Percentiles rank a stretch among this genome's conserved stretches.
Evolutionary conservation across 495 filamentous ascomycete genomes (phyloP).

Genomic region (Hyaloscypha variabilis): DNA sequence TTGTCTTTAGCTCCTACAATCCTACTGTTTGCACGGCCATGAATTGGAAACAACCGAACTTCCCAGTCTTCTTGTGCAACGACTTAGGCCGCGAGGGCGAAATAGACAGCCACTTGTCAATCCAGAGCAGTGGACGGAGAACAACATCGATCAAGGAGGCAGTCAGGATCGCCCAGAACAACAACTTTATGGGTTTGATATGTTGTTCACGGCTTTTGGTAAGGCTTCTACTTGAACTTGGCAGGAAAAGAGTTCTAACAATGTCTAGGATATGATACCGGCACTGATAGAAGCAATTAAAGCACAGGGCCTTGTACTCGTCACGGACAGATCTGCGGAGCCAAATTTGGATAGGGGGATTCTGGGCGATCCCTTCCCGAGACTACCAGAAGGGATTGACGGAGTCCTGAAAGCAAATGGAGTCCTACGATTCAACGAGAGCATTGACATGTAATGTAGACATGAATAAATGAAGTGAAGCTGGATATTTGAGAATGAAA

Average conservation of each 20-base stretch:
- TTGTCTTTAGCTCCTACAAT: conserved; percentile 93
- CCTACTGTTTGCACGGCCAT: conserved; percentile 85
- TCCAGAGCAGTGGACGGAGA: conserved; percentile 66
- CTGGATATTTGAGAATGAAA: neutral
- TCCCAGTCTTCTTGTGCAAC: conserved; percentile 93
- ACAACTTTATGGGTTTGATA: conserved; percentile 97
- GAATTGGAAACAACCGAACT: conserved; percentile 99
- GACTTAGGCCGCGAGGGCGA: conserved; percentile 67
- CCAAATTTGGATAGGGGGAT: conserved; percentile 25
- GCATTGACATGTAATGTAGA: conserved; percentile 79
- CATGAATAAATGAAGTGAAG: neutral
- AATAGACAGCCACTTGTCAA: conserved; percentile 29
- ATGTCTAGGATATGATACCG: conserved; percentile 80
- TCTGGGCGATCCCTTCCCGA: conserved; percentile 45
- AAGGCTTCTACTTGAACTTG: conserved; percentile 37
- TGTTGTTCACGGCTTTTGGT: conserved; percentile 86
- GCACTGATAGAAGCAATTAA: conserved; percentile 92
- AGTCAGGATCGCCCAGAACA: conserved; percentile 88
- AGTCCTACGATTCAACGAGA: conserved; percentile 89
- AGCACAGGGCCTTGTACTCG: conserved; percentile 86
- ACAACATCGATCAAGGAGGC: conserved; percentile 91
- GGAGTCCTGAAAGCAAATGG: conserved; percentile 84
- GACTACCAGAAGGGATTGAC: conserved; percentile 70
- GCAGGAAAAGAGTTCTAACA: conserved; percentile 28
- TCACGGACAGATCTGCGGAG: conserved; percentile 77